phyloP scores from a whole-genome alignment of 1,284 basidiomycete species.

The Cutaneotrichosporon curvatum region DNA sequence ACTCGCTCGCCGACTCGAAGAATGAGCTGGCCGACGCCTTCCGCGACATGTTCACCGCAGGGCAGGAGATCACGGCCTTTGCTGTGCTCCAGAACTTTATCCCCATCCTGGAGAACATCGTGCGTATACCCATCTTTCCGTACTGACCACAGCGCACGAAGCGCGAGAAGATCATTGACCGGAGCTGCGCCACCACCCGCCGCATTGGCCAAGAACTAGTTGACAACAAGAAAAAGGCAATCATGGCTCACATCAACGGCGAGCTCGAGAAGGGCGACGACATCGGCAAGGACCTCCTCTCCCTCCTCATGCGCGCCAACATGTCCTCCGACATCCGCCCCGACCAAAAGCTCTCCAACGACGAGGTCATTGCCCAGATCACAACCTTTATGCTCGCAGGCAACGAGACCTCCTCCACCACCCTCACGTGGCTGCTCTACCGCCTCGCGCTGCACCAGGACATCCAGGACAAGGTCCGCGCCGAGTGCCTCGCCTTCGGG shows the following conservation, averaged over 20 bases:
- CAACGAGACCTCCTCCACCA: constrained; percentile 68
- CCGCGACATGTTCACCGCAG: constrained; percentile 5
- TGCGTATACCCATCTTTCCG: not conserved
- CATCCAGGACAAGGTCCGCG: constrained; percentile 55
- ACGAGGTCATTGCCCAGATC: constrained; percentile 66
- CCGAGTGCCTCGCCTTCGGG: constrained; percentile 48
- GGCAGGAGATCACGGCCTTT: constrained; percentile 47
- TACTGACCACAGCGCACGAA: not conserved
- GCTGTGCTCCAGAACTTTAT: constrained; percentile 58
- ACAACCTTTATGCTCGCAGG: constrained; percentile 60
- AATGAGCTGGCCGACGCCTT: constrained; percentile 38
- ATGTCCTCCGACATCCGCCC: constrained; percentile 52
- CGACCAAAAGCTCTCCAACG: constrained; percentile 56
- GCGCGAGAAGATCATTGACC: not conserved
- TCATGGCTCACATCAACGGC: constrained; percentile 20
- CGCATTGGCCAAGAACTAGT: constrained; percentile 49
- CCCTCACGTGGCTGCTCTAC: constrained; percentile 67
- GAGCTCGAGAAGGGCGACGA: constrained; percentile 47
- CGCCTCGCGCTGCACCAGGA: constrained; percentile 55
- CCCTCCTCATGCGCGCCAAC: constrained; percentile 58
- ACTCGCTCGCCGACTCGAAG: constrained; percentile 16
- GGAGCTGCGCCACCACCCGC: not conserved
- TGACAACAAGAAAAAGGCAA: constrained; percentile 48
- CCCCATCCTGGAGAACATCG: constrained; percentile 51
- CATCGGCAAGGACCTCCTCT: constrained; percentile 46